Base-by-base conservation (phyloP, 345 rosid species). In the Clarkia xantiana region DNA sequence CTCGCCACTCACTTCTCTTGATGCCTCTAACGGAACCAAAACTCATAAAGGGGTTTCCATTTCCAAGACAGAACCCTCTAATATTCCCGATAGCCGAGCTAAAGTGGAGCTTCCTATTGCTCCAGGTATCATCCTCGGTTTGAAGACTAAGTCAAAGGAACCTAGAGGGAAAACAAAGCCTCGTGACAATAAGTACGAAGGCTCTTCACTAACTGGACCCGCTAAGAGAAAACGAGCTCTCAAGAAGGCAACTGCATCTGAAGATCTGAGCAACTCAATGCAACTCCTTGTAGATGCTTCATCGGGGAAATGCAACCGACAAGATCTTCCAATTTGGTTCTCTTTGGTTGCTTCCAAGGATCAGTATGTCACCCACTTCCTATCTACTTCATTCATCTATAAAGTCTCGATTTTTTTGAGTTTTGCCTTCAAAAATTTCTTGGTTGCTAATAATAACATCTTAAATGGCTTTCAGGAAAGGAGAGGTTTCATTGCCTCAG, bases 241-340 rank as follows among this genome's bases (percentile, higher is more conserved):
- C 17, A 74, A 68, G 62, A 68, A 65, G 62, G 74, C 58, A 15
- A 56, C 62, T 45, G 47, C 58, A 48, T 53, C 76, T 51, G 74
- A 63, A 45, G 69, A 53, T 53, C 55, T 55, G 41, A 56, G 66
- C 52, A 60, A 54, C 59, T 63, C 80, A 4, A 65, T 65, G 16
- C 76, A 75, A 45, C 60, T 40, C 29, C 44, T 82, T 55, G 36
- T 75, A 19, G 80, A 73, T n/a, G 64, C 78, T 49, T 54, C 70
- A 29, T 64, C 56, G 18, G 63, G 66, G 20, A 75, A 65, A 60
- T 59, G 49, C 51, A 53, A 69, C 57, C 52, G 66, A 64, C 69
- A 72, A 69, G 58, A 60, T 38, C 48, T 53, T 46, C 82, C 86
- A 50, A 66, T 82, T 62, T 82, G 93, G 93, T 77, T 82, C 70